Percentiles rank a stretch among this genome's conserved stretches.
phyloP scores from a whole-genome alignment of 805 yeast genomes.

The Candida pseudofarinosa region DNA sequence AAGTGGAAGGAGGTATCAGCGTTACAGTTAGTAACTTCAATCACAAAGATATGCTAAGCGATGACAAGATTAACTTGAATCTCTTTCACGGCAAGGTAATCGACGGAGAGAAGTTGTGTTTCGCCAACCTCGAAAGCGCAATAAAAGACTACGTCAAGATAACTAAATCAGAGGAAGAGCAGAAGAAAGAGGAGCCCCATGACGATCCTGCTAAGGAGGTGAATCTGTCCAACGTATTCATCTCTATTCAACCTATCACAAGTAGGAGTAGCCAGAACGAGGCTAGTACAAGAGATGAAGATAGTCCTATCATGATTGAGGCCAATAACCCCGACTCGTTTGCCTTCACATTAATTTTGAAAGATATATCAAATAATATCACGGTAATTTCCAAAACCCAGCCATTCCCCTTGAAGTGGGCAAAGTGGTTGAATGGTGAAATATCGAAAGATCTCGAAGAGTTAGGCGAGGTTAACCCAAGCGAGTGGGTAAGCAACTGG shows the following conservation, averaged over 20 bases:
- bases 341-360: conserved; percentile 68
- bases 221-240: conserved; percentile 57
- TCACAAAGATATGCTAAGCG: conserved; percentile 19
- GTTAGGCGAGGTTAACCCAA: conserved; percentile 32
- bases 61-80: conserved; percentile 48
- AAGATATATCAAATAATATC: conserved; percentile 76
- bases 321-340: conserved; percentile 53
- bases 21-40: conserved; percentile 52
- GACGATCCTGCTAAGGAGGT: conserved; percentile 11
- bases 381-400: conserved; percentile 77
- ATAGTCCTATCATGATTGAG: conserved; percentile 39
- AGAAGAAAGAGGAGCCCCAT: conserved; percentile 9
- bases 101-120: conserved; percentile 85
- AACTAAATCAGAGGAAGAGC: conserved; percentile 20
- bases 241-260: conserved; percentile 63
- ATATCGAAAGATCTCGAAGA: conserved; percentile 16
- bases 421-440: conserved; percentile 76
- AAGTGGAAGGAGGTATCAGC: conserved; percentile 74
- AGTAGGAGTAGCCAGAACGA: conserved; percentile 33
- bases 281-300: conserved; percentile 8
- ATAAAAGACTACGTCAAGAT: conserved; percentile 41
- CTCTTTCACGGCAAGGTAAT: conserved; percentile 70
- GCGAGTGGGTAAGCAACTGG: conserved; percentile 45
- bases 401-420: conserved; percentile 88
- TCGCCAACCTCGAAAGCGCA: conserved; percentile 81